Conservation (phyloP, 208 protist genomes). For the Crithidia fasciculata region DNA sequence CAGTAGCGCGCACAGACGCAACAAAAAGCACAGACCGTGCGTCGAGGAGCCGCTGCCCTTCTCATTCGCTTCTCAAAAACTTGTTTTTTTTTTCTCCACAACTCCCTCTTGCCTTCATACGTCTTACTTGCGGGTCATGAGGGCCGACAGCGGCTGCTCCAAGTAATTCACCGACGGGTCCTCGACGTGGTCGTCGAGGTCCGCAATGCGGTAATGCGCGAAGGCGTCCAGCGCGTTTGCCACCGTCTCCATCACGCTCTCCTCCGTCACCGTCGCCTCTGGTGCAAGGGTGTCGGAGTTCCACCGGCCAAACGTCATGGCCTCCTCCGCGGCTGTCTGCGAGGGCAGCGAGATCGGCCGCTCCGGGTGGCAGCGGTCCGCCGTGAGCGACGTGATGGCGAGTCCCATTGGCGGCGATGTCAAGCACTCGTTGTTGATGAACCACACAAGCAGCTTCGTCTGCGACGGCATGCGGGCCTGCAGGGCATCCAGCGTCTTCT, state of each 20-base stretch:
- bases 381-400: slow-evolving; percentile 45
- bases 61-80: not conserved
- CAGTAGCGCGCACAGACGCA: too few species aligned
- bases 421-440: slow-evolving; percentile 70
- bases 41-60: too few species aligned
- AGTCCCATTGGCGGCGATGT: slow-evolving; percentile 51
- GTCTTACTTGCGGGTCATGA: slow-evolving; percentile 44
- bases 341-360: slow-evolving; percentile 39
- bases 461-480: slow-evolving; percentile 36
- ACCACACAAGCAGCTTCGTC: slow-evolving; percentile 59
- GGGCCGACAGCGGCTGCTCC: slow-evolving; percentile 61
- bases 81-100: slow-evolving; percentile 6
- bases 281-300: slow-evolving; percentile 77
- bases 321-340: slow-evolving; percentile 21
- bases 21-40: too few species aligned
- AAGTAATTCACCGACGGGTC: slow-evolving; percentile 78
- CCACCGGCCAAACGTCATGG: slow-evolving; percentile 71
- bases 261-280: slow-evolving; percentile 45
- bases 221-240: slow-evolving; percentile 77
- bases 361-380: slow-evolving; percentile 37
- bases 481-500: slow-evolving; percentile 48
- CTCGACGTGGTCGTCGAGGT: slow-evolving; percentile 91
- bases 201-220: slow-evolving; percentile 74
- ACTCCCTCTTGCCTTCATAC: not conserved
- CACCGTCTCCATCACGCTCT: slow-evolving; percentile 60